phyloP scores from a whole-genome alignment of 1,139 yeast species.

The Hyphopichia khmerensis region DNA sequence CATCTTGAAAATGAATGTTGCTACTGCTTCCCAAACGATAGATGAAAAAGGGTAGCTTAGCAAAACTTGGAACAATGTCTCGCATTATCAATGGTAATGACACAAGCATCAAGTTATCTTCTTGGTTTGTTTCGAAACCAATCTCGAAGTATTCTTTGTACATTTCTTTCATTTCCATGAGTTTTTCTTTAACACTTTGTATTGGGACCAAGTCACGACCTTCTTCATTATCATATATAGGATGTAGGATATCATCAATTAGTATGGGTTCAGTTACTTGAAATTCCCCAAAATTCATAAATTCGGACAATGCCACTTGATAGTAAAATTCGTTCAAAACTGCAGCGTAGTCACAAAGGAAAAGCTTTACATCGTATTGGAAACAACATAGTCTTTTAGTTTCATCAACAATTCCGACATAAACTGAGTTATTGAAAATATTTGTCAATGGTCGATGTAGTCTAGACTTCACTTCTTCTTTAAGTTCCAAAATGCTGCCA shows the following conservation, averaged over 20 bases:
- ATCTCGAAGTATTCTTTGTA: slow-evolving; percentile 74
- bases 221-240: slow-evolving; percentile 18
- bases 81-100: slow-evolving; percentile 69
- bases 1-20: slow-evolving; percentile 63
- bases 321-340: slow-evolving; percentile 70
- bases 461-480: slow-evolving; percentile 46
- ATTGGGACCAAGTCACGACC: slow-evolving; percentile 13
- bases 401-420: slow-evolving; percentile 81
- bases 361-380: slow-evolving; percentile 78
- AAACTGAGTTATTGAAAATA: slow-evolving; percentile 67
- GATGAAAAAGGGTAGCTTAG: slow-evolving; percentile 67
- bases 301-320: slow-evolving; percentile 75
- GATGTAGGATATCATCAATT: slow-evolving; percentile 28
- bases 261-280: slow-evolving; percentile 38
- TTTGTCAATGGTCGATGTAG: slow-evolving; percentile 60
- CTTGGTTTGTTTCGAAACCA: slow-evolving; percentile 26
- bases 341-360: slow-evolving; percentile 77
- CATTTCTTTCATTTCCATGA: slow-evolving; percentile 69
- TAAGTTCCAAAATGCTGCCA: slow-evolving; percentile 58
- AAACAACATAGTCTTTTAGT: slow-evolving; percentile 69
- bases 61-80: slow-evolving; percentile 59
- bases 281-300: slow-evolving; percentile 77
- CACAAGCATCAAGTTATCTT: slow-evolving; percentile 31
- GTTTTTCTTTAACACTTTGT: slow-evolving; percentile 17
- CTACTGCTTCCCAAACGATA: slow-evolving; percentile 51